A percentile compares a stretch with the other conserved stretches of the same genome.
phyloP scores from a whole-genome alignment of 495 filamentous ascomycete genomes.

The Trichocladium uniseriatum region DNA sequence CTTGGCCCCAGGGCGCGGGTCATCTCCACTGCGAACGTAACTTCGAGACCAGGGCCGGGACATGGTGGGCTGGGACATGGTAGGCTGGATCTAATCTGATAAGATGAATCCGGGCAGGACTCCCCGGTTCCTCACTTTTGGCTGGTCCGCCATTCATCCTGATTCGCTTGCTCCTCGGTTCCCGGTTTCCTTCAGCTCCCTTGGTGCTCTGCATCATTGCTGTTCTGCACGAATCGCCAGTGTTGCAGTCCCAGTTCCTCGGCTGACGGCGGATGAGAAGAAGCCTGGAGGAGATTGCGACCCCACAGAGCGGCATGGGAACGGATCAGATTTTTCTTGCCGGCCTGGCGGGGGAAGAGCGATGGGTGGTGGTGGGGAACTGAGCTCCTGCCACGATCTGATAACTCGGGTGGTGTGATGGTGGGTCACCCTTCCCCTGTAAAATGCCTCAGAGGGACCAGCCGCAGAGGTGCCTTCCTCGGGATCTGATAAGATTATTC shows the following conservation, averaged over 20 bases:
- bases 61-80: not conserved
- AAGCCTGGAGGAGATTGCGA: not conserved
- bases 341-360: not conserved
- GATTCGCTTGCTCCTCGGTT: no score
- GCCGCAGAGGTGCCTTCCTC: not conserved
- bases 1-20: not conserved
- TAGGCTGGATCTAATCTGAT: conserved; percentile 20
- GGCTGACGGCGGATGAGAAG: not conserved
- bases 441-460: conserved; percentile 23
- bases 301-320: not conserved
- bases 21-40: not conserved
- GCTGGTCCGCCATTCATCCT: no score
- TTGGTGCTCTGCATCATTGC: no score
- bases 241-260: no score
- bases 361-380: not conserved
- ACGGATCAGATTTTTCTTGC: conserved; percentile 11
- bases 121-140: not conserved
- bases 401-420: conserved; percentile 21
- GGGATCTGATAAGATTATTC: conserved; percentile 39
- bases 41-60: not conserved
- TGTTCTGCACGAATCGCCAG: no score
- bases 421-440: conserved; percentile 3
- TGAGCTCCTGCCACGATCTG: conserved; percentile 23
- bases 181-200: no score
- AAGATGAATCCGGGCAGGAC: conserved; percentile 11